A percentile compares a stretch with the other conserved stretches of the same genome.
Conservation (phyloP, 179 eudicot genomes). For the Carnegiea gigantea region DNA sequence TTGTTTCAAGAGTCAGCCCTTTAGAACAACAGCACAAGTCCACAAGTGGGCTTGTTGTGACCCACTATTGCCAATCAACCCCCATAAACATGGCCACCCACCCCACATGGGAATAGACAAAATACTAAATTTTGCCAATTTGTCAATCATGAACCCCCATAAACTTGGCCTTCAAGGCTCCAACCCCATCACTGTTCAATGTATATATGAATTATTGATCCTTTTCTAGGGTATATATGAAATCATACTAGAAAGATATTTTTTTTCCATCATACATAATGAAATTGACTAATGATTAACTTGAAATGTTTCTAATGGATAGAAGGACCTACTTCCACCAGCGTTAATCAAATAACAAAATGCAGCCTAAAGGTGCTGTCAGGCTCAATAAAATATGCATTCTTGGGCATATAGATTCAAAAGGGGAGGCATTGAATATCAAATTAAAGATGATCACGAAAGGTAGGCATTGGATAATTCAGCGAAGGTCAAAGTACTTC, state of each 20-base stretch:
- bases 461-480: background rate
- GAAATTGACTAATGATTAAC: background rate
- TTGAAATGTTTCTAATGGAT: background rate
- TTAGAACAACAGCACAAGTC: constrained; percentile 11
- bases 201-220: background rate
- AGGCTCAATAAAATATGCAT: background rate
- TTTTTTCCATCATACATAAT: background rate
- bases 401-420: background rate
- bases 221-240: background rate
- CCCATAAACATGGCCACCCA: background rate
- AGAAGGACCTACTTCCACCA: background rate
- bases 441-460: background rate
- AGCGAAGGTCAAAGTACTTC: background rate
- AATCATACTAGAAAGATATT: background rate
- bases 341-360: background rate
- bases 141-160: constrained; percentile 15
- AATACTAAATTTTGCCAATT: background rate
- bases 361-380: background rate
- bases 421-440: background rate
- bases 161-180: background rate
- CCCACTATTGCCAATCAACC: background rate
- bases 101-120: constrained; percentile 20
- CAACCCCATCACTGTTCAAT: background rate
- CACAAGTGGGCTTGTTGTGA: background rate
- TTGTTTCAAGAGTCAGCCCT: background rate